These are phyloP conservation scores for Schizothecium vesticola DNA, from an alignment of 495 filamentous ascomycete species.

Conservation along the genomic window DNA sequence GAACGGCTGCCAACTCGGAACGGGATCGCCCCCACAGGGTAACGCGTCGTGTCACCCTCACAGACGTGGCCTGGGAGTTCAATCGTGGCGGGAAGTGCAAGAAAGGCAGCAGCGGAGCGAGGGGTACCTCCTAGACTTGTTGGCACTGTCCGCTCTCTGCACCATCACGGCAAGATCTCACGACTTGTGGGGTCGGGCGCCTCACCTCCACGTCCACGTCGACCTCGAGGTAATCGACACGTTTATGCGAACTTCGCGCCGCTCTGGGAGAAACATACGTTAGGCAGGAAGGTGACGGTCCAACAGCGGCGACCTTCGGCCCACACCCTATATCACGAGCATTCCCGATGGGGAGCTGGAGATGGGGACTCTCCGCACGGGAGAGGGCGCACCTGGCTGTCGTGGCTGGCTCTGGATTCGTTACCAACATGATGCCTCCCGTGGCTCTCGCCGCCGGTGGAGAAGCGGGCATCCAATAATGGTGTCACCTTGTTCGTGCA, in stretches of 20 bases:
- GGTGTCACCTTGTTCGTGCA: constrained; percentile 6
- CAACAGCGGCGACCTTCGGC: background rate
- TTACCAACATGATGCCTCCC: constrained; percentile 23
- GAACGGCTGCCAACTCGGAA: background rate
- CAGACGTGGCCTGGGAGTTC: background rate
- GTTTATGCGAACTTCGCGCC: background rate
- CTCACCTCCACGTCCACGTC: background rate
- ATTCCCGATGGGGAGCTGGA: background rate
- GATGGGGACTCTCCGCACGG: background rate
- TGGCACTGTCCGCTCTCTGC: background rate
- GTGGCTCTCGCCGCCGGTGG: constrained; percentile 22
- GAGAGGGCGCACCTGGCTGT: constrained; percentile 11
- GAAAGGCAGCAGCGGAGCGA: background rate
- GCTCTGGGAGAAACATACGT: background rate
- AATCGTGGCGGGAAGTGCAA: background rate
- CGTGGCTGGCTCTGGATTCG: constrained; percentile 19
- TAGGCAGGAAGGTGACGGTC: background rate
- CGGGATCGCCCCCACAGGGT: background rate
- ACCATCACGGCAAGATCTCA: background rate
- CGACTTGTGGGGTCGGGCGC: background rate
- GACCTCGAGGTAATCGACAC: background rate
- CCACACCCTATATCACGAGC: background rate
- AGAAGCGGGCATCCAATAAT: constrained; percentile 22
- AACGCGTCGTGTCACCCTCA: background rate
- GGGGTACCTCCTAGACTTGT: background rate